phyloP scores from a whole-genome alignment of 2,329 filamentous ascomycete genomes.

The Rutstroemia sp. region DNA sequence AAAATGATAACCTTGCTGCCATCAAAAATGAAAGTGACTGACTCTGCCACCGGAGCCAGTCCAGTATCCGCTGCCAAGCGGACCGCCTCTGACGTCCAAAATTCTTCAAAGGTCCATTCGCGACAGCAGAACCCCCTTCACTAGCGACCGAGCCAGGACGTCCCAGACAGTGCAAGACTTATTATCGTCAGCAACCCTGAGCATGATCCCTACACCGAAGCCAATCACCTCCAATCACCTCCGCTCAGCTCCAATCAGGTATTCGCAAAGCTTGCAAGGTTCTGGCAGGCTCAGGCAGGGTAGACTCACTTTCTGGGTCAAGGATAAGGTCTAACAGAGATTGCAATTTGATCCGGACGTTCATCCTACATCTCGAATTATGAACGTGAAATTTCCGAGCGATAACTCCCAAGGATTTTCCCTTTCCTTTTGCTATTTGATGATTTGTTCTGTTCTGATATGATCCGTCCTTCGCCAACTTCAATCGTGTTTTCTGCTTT shows the following conservation, averaged over 20 bases:
- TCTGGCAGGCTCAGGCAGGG: not conserved
- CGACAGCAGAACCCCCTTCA: not conserved
- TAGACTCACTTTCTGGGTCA: not conserved
- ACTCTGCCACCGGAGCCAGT: too few species aligned
- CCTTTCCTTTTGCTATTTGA: not conserved
- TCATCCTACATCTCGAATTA: constrained; percentile 8
- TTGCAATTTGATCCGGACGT: constrained; percentile 2
- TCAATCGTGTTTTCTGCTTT: not conserved
- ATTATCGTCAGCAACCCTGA: not conserved
- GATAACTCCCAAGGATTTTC: not conserved
- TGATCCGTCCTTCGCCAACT: not conserved
- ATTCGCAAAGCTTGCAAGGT: not conserved
- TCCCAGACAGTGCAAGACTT: not conserved
- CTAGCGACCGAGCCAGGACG: not conserved
- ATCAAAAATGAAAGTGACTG: too few species aligned
- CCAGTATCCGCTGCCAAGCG: too few species aligned
- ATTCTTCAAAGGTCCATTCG: not conserved
- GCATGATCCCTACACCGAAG: too few species aligned
- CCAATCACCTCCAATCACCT: too few species aligned
- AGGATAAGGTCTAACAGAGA: not conserved
- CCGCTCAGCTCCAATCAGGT: not conserved
- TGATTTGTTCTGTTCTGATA: not conserved
- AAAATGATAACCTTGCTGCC: too few species aligned
- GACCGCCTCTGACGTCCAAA: too few species aligned
- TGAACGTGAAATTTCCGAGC: constrained; percentile 1